Evolutionary conservation across 2,329 filamentous ascomycete genomes (phyloP).

Genomic region (Drechslerella dactyloides): DNA sequence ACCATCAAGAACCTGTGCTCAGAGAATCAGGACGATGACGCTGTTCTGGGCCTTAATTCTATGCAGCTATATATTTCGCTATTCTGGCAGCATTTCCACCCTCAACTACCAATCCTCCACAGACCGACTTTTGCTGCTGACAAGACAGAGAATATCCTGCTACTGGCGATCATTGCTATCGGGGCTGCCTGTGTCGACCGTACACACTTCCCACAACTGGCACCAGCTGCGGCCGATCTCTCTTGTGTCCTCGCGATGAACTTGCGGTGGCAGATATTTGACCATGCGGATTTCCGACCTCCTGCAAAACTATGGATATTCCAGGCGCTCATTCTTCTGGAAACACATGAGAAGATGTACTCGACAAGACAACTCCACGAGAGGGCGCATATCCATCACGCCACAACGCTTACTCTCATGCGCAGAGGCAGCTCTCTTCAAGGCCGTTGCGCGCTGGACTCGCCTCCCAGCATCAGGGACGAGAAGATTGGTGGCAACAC

Average conservation of each 20-base stretch:
- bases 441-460: conserved; percentile 81
- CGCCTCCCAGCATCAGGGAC: conserved; percentile 76
- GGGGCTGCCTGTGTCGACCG: conserved; percentile 89
- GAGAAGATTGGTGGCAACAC: conserved; percentile 61
- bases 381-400: conserved; percentile 93
- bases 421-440: conserved; percentile 88
- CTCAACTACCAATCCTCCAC: conserved; percentile 91
- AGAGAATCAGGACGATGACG: conserved; percentile 61
- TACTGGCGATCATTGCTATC: conserved; percentile 89
- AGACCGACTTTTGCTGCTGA: conserved; percentile 91
- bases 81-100: conserved; percentile 94
- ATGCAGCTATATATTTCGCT: conserved; percentile 93
- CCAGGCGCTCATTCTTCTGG: conserved; percentile 84
- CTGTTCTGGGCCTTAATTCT: conserved; percentile 84
- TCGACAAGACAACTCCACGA: conserved; percentile 90
- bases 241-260: conserved; percentile 92
- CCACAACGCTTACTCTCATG: conserved; percentile 94
- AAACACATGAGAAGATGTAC: conserved; percentile 98
- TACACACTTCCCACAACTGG: conserved; percentile 74
- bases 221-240: conserved; percentile 77
- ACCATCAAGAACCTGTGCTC: conserved; percentile 11
- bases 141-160: conserved; percentile 79
- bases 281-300: conserved; percentile 84
- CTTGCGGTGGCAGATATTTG: conserved; percentile 94
- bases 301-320: conserved; percentile 97